A percentile compares a stretch with the other conserved stretches of the same genome.
These are phyloP conservation scores for Boletus vinaceobasis DNA, from an alignment of 768 basidiomycete species.

Conservation along the genomic window DNA sequence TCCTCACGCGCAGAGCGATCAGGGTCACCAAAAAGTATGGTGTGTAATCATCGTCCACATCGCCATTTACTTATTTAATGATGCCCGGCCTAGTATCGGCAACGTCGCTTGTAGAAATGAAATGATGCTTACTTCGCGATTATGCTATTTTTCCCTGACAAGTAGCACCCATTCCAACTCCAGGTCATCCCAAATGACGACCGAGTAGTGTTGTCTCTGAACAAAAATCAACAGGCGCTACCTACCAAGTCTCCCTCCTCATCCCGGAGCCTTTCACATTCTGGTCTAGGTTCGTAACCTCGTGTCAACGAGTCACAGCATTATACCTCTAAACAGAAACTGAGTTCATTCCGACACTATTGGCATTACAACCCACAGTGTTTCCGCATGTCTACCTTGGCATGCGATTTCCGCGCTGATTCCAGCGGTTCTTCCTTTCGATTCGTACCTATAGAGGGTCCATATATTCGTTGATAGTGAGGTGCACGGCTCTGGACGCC, in stretches of 20 bases:
- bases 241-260: background rate
- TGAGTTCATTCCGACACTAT: constrained; percentile 13
- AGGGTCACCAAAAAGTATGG: constrained; percentile 5
- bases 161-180: background rate
- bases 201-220: background rate
- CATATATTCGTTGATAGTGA: background rate
- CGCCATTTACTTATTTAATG: constrained; percentile 5
- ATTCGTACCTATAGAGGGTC: background rate
- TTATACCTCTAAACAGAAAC: constrained; percentile 15
- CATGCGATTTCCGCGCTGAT: constrained; percentile 19
- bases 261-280: background rate
- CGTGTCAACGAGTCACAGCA: constrained; percentile 22
- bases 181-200: background rate
- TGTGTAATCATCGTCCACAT: constrained; percentile 2
- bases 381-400: constrained; percentile 17
- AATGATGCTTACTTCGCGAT: constrained; percentile 1
- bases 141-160: background rate
- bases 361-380: constrained; percentile 17
- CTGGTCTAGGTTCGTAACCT: constrained; percentile 11
- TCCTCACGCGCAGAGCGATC: constrained; percentile 17
- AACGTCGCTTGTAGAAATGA: constrained; percentile 8
- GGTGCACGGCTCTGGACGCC: background rate
- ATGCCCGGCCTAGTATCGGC: background rate
- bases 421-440: constrained; percentile 2
- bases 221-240: background rate